Base-by-base conservation (phyloP, 345 rosid species). In the Trapa incisa region DNA sequence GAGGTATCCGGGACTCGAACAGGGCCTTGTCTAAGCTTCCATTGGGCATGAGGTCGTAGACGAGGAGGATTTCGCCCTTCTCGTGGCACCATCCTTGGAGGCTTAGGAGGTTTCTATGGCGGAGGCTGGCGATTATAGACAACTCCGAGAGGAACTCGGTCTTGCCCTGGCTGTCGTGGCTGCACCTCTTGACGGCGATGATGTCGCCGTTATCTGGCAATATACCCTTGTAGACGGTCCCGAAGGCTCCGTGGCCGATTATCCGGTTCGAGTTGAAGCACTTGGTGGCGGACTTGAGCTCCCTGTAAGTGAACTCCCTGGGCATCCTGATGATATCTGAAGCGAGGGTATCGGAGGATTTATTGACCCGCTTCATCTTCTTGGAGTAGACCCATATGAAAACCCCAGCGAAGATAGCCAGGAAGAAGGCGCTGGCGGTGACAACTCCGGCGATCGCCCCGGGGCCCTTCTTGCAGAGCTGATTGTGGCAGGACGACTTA, bases 371-470 rank as follows among this genome's bases (percentile, higher is more conserved):
- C 48, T 81, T 86, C 76, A 82, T 70, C 58, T 76, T 85, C 68
- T 84, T 89, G 60, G 88, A 82, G 83, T 83, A 86, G 1, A 81
- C 73, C 99, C 99, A 95, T 36, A 91, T 75, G 0, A 86, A 73
- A 32, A 76, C 80, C 22, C 96, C 93, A 15, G 96, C 89, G 69
- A 89, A 85, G 14, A 89, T 36, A 3, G 88, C 99, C 5, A 95
- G 78, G 79, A 91, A 78, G 79, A 85, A 89, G 5, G 97, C 97
- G 56, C 99, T 83, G 29, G 97, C 96, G 2, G 97, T 91, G 29
- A 85, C 96, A 1, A 87, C 97, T 37, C 99, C 99, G 36, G 94
- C 99, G 63, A 95, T 96, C 11, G 97, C 97, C 66, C 96, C 97
- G 1, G 97, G 83, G 29, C 92, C 86, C 66, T 86, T 79, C 73